These are phyloP conservation scores for Actinidia polygama DNA, from an alignment of 179 eudicot species.

Conservation along the genomic window DNA sequence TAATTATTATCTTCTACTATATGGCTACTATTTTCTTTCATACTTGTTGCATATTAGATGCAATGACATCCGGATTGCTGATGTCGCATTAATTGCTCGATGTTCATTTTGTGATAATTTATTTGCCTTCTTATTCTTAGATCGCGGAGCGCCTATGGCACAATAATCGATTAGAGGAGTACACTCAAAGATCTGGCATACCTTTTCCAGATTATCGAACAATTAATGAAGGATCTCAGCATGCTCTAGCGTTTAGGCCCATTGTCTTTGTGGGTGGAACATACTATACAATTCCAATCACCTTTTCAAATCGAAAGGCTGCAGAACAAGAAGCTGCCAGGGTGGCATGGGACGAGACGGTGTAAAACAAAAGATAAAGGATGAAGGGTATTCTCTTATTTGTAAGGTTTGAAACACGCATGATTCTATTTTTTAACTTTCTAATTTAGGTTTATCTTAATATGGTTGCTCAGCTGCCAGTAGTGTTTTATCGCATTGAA, in stretches of 20 bases:
- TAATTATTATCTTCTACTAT: too few relatives aligned
- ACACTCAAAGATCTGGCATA: constrained; percentile 34
- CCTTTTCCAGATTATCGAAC: constrained; percentile 50
- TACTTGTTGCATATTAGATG: too few relatives aligned
- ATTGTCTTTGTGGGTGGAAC: constrained; percentile 57
- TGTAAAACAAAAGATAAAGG: constrained; percentile 33
- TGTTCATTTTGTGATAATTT: background rate
- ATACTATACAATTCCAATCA: constrained; percentile 28
- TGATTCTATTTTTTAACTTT: constrained; percentile 1
- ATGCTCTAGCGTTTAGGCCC: constrained; percentile 40
- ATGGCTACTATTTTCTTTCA: too few relatives aligned
- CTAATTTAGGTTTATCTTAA: background rate
- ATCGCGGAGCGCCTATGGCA: constrained; percentile 24
- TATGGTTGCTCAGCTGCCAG: background rate
- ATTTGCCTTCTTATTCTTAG: constrained; percentile 15
- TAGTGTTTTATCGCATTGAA: background rate
- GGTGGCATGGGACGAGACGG: constrained; percentile 46
- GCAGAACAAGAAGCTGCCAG: constrained; percentile 69
- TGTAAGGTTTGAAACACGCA: constrained; percentile 42
- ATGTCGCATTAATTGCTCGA: too few relatives aligned
- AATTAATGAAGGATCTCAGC: constrained; percentile 27
- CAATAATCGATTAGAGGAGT: constrained; percentile 19
- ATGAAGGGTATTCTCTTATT: constrained; percentile 39
- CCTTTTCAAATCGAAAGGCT: constrained; percentile 38
- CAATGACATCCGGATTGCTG: too few relatives aligned